Evolutionary conservation across 1,284 basidiomycete species (phyloP).

Genomic region (Sporisorium graminicola): DNA sequence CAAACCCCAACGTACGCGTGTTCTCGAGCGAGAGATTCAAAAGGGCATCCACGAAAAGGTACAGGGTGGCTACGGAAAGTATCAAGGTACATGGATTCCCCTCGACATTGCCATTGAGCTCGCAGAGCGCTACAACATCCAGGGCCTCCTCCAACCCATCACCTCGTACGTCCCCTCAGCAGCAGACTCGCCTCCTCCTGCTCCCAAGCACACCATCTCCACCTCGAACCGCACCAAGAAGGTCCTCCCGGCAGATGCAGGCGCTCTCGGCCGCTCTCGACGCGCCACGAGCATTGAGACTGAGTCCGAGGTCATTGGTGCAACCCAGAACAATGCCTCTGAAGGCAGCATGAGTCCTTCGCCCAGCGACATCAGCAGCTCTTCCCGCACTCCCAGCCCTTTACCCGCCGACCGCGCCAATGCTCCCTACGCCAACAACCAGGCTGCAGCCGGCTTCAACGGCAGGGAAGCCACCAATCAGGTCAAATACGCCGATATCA

Average conservation of each 20-base stretch:
- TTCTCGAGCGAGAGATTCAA: constrained; percentile 97
- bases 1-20: constrained; percentile 96
- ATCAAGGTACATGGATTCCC: constrained; percentile 99
- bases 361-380: constrained; percentile 85
- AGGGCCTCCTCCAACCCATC: constrained; percentile 87
- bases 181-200: constrained; percentile 88
- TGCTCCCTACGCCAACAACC: constrained; percentile 38
- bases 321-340: constrained; percentile 72
- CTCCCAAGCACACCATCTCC: constrained; percentile 87
- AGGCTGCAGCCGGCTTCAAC: constrained; percentile 24
- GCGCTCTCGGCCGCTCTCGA: constrained; percentile 57
- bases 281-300: constrained; percentile 66
- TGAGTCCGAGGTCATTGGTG: constrained; percentile 58
- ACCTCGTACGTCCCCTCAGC: constrained; percentile 89
- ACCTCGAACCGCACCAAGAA: constrained; percentile 65
- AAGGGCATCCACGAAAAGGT: constrained; percentile 99
- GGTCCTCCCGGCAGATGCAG: constrained; percentile 53
- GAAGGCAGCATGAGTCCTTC: constrained; percentile 79
- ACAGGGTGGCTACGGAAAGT: constrained; percentile 99
- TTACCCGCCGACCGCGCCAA: constrained; percentile 58
- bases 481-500: constrained; percentile 85
- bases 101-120: constrained; percentile 88
- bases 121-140: constrained; percentile 93
- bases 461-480: constrained; percentile 48
- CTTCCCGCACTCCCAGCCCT: constrained; percentile 89